Percentiles rank a stretch among this genome's conserved stretches.
These are phyloP conservation scores for Coprinellus micaceus DNA, from an alignment of 768 basidiomycete genomes.

Conservation along the genomic window DNA sequence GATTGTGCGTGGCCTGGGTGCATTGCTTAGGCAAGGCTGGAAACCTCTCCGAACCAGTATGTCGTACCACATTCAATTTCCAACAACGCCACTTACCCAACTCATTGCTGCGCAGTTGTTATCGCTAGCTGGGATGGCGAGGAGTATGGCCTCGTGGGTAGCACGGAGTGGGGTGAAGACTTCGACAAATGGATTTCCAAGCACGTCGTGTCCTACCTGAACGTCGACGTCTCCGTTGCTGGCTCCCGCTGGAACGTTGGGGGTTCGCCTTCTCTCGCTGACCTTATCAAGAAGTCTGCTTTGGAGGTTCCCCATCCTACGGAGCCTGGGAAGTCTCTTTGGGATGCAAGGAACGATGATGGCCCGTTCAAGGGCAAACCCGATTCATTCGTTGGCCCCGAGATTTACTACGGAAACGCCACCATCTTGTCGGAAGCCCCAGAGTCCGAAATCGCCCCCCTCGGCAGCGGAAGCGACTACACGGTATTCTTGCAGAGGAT, in stretches of 20 bases:
- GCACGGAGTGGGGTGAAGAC: conserved; percentile 92
- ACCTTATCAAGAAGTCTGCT: conserved; percentile 66
- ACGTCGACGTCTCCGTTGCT: conserved; percentile 60
- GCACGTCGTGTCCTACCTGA: conserved; percentile 83
- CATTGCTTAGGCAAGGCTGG: conserved; percentile 71
- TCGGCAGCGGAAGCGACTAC: conserved; percentile 85
- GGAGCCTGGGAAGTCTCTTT: conserved; percentile 58
- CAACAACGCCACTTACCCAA: too few species aligned
- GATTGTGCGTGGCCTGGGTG: conserved; percentile 68
- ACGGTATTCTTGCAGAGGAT: conserved; percentile 84
- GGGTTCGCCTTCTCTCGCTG: conserved; percentile 80
- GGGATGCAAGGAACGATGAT: conserved; percentile 68
- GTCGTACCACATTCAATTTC: too few species aligned
- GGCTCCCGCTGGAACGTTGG: conserved; percentile 54
- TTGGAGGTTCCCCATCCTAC: conserved; percentile 74
- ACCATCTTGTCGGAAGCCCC: neutral
- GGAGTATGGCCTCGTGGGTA: conserved; percentile 73
- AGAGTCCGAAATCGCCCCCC: conserved; percentile 41
- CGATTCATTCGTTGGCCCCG: neutral
- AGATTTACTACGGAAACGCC: neutral
- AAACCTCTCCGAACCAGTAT: conserved; percentile 56
- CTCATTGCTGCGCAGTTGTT: too few species aligned
- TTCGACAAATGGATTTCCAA: conserved; percentile 75
- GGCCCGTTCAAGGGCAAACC: conserved; percentile 27
- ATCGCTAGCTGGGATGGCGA: conserved; percentile 77